A percentile compares a stretch with the other conserved stretches of the same genome.
phyloP scores from a whole-genome alignment of 202 grass and related monocot species.

The Cymbopogon flexuosus region DNA sequence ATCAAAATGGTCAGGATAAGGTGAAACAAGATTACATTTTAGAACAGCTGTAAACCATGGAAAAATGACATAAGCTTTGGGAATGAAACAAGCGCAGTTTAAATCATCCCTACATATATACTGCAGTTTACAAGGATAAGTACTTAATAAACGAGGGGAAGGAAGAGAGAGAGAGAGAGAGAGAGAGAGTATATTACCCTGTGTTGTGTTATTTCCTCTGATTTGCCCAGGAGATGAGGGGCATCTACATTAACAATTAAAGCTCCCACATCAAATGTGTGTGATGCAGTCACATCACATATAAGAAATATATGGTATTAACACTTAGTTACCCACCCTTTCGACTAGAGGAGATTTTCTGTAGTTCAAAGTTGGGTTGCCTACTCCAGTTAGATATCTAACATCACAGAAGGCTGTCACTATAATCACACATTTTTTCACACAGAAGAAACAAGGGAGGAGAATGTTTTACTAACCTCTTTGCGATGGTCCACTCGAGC shows the following conservation, averaged over 20 bases:
- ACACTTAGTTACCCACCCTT: slow-evolving; percentile 27
- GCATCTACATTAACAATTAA: slow-evolving; percentile 33
- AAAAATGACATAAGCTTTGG: neutral
- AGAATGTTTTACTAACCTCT: slow-evolving; percentile 25
- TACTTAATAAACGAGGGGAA: neutral
- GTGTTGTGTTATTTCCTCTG: slow-evolving; percentile 35
- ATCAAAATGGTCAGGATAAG: neutral
- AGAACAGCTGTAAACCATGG: neutral
- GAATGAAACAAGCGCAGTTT: neutral
- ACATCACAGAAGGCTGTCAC: neutral
- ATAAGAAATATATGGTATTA: neutral
- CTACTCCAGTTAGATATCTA: slow-evolving; percentile 33
- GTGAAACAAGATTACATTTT: slow-evolving; percentile 1
- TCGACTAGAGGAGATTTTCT: slow-evolving; percentile 36
- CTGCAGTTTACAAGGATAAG: slow-evolving; percentile 18
- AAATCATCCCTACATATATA: neutral
- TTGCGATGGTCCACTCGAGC: slow-evolving; percentile 27
- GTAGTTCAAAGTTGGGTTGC: slow-evolving; percentile 19
- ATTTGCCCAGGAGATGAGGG: slow-evolving; percentile 19
- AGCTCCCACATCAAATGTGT: neutral
- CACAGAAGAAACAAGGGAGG: neutral
- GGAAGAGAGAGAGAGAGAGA: no score
- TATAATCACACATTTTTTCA: slow-evolving; percentile 26
- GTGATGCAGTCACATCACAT: neutral
- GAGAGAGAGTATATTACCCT: slow-evolving; percentile 28